A percentile compares a stretch with the other conserved stretches of the same genome.
These are phyloP conservation scores for Metschnikowia henanensis DNA, from an alignment of 805 yeast species.

Conservation along the genomic window DNA sequence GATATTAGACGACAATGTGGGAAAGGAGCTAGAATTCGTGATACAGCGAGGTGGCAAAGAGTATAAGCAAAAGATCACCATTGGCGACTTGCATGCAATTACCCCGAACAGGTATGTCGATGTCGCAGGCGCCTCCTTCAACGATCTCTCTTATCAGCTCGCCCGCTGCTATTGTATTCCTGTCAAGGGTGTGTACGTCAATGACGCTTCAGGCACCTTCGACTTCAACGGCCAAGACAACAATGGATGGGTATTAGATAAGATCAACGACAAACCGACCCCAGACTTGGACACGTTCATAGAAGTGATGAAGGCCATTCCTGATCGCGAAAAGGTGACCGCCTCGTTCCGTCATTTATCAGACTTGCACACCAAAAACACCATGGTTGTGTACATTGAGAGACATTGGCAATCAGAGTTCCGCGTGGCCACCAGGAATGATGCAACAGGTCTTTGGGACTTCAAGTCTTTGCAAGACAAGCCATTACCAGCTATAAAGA, in stretches of 20 bases:
- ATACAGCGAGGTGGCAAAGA: slow-evolving; percentile 60
- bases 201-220: slow-evolving; percentile 78
- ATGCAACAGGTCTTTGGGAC: slow-evolving; percentile 57
- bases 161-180: slow-evolving; percentile 85
- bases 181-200: slow-evolving; percentile 78
- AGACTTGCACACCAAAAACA: slow-evolving; percentile 73
- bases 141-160: slow-evolving; percentile 82
- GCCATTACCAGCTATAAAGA: slow-evolving; percentile 55
- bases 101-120: slow-evolving; percentile 82
- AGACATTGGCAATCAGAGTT: slow-evolving; percentile 83
- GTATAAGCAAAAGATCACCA: slow-evolving; percentile 47
- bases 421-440: slow-evolving; percentile 63
- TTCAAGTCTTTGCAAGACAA: slow-evolving; percentile 53
- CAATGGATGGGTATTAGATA: slow-evolving; percentile 79
- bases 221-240: slow-evolving; percentile 55
- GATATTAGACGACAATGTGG: slow-evolving; percentile 72
- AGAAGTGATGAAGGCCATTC: slow-evolving; percentile 73
- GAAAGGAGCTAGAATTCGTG: slow-evolving; percentile 50
- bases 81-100: slow-evolving; percentile 77
- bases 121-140: slow-evolving; percentile 85
- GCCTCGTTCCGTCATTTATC: slow-evolving; percentile 73
- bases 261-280: slow-evolving; percentile 72
- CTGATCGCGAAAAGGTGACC: slow-evolving; percentile 72
- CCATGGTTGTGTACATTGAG: slow-evolving; percentile 69
- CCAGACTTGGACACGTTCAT: slow-evolving; percentile 75